Base-by-base conservation (phyloP, 1,284 basidiomycete species). In the Microbotryum violaceum region DNA sequence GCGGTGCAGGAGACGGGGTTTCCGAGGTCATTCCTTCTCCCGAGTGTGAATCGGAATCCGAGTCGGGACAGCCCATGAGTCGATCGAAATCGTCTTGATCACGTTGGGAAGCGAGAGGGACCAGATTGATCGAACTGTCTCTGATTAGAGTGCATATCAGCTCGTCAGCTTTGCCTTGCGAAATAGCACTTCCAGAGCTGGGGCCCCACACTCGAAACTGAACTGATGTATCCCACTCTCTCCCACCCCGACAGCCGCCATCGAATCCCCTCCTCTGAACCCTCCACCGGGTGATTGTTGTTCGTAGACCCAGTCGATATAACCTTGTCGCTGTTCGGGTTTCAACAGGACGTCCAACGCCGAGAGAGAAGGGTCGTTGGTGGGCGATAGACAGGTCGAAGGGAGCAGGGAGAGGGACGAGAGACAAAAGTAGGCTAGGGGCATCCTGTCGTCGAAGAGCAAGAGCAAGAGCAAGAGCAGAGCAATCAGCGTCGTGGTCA, bases 341-440 rank as follows among this genome's bases (percentile, higher is more conserved):
- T 61, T 58, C 20, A 70, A 55, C 55, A 64, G 51, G 18, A 60
- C 60, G 20, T 68, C 58, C 21, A 69, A 53, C 3, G 69, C 66
- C 0, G 61, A 61, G 4, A 53, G 60, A 2, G 16, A 2, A 3
- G 42, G 49, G 3, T 20, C 33, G 27, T 21, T 44, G 49, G 49
- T 20, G 20, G 61, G 37, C 4, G 64, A 60, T 14, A 62, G 57
- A 50, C 54, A 54, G 4, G 58, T 37, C 8, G 58, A 49, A 6
- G 67, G 67, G 23, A 68, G 52, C 33, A 71, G 53, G n/a, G 69
- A 64, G 55, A 72, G 64, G 3, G 63, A 49, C 7, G 68, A 60
- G 12, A 72, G 62, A 49, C 63, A 65, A 55, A 72, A 72, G 67
- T 66, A 72, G 12, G 66, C 69, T 20, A 72, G 61, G 1, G 71